Base-by-base conservation (phyloP, 202 grass and related monocot genomes). In the Sporobolus alterniflorus region DNA sequence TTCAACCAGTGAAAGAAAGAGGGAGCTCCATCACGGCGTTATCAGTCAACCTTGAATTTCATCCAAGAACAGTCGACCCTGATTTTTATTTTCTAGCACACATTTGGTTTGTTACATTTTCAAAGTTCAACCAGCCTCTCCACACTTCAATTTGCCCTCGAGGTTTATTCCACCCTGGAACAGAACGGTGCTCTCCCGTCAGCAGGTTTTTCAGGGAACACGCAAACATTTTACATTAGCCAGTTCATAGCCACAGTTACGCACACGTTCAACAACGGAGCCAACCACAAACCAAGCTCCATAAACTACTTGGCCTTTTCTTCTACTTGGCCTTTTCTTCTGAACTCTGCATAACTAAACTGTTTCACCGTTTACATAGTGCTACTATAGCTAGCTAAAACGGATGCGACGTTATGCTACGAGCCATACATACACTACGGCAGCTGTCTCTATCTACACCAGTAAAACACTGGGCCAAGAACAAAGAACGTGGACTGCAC, bases 381-480 rank as follows among this genome's bases (percentile, higher is more conserved):
- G 0, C 11, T 34, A 17, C 28, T 22, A 46, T 6, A 3, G 28
- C 8, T 75, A 61, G 0, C 44, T 49, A 68, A 67, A 66, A 46
- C 61, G 5, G 39, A 87, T 20, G 41, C 56, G 4, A 55, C 10
- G 49, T 51, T 72, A 85, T 18, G 47, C 52, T 39, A 65, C 55
- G 50, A 59, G 28, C 28, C 47, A 22, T 63, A 29, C 39, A 49
- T 49, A 87, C 51, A 67, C 70, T 56, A 74, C 49, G 14, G 11
- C 56, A 29, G 52, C 59, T 49, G 62, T 86, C 74, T 74, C 74
- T 79, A 69, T 87, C 68, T 36, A 20, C 20, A 44, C 72, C 64
- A 90, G 75, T 90, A 87, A 39, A 87, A 90, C 88, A 71, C 88
- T 55, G 87, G 74, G 76, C 84, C 88, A 4, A 84, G 54, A 39